A percentile compares a stretch with the other conserved stretches of the same genome.
These are phyloP conservation scores for Cymbopogon citratus DNA, from an alignment of 176 grass and related monocot species.

Conservation along the genomic window DNA sequence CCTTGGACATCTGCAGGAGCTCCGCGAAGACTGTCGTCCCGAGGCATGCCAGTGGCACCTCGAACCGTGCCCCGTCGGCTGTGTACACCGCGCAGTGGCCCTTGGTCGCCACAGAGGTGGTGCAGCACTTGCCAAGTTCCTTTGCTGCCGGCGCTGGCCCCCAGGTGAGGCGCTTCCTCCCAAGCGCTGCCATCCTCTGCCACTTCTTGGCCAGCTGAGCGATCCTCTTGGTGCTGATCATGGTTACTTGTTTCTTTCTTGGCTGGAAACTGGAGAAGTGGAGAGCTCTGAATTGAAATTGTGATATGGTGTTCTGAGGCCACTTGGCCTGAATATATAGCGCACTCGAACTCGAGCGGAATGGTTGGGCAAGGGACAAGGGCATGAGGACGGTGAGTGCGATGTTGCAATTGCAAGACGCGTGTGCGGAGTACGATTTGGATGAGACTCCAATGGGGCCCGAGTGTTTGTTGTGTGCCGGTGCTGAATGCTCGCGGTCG, in stretches of 20 bases:
- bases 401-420: neutral
- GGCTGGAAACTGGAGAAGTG: neutral
- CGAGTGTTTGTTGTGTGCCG: neutral
- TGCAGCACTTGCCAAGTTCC: neutral
- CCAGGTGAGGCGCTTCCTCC: neutral
- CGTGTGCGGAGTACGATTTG: neutral
- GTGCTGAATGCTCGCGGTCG: too few relatives aligned
- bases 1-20: constrained; percentile 24
- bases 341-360: neutral
- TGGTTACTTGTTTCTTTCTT: neutral
- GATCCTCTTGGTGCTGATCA: constrained; percentile 6
- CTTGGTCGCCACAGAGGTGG: neutral
- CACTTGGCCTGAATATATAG: constrained; percentile 20
- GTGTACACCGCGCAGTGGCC: constrained; percentile 47
- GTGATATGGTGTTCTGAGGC: neutral
- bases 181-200: neutral
- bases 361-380: constrained; percentile 5
- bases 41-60: constrained; percentile 49
- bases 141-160: neutral
- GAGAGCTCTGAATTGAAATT: neutral
- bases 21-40: constrained; percentile 8
- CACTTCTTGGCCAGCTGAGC: constrained; percentile 33
- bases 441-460: neutral
- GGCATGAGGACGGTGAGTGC: neutral
- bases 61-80: constrained; percentile 34